Conservation (phyloP, 1,139 yeast genomes). For the Tardiomyces digboiensis region DNA sequence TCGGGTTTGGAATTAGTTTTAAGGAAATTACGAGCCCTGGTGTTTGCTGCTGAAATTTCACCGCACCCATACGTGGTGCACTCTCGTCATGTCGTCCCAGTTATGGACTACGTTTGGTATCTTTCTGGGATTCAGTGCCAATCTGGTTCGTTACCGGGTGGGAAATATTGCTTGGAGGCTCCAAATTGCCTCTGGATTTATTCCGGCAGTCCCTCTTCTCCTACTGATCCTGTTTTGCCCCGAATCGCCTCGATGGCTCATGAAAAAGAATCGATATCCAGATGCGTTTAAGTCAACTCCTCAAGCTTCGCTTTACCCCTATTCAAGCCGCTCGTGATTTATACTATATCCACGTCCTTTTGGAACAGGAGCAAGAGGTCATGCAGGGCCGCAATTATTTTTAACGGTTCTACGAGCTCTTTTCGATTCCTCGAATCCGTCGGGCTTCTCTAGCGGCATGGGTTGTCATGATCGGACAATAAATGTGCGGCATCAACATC, state of each 20-base stretch:
- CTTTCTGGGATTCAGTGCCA: slow-evolving; percentile 67
- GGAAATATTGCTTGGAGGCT: slow-evolving; percentile 67
- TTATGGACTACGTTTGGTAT: slow-evolving; percentile 84
- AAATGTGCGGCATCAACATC: slow-evolving; percentile 86
- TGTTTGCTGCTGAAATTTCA: slow-evolving; percentile 73
- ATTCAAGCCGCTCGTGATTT: slow-evolving; percentile 19
- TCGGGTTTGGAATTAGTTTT: slow-evolving; percentile 77
- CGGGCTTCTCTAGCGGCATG: slow-evolving; percentile 61
- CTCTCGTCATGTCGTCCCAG: slow-evolving; percentile 84
- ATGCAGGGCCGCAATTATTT: slow-evolving; percentile 8
- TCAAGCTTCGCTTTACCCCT: slow-evolving; percentile 4
- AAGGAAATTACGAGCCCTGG: slow-evolving; percentile 81
- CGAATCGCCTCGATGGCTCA: slow-evolving; percentile 70
- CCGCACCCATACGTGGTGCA: slow-evolving; percentile 69
- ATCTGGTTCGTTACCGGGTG: slow-evolving; percentile 48
- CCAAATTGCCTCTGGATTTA: slow-evolving; percentile 52
- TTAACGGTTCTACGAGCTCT: no score
- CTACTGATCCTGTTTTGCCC: slow-evolving; percentile 25
- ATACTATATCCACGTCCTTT: slow-evolving; percentile 12
- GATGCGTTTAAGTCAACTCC: slow-evolving; percentile 35
- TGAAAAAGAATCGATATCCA: slow-evolving; percentile 41
- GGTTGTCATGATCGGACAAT: slow-evolving; percentile 86
- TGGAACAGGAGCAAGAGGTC: slow-evolving; percentile 14
- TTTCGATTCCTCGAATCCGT: slow-evolving; percentile 60
- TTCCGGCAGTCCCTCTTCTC: slow-evolving; percentile 7